phyloP scores from a whole-genome alignment of 257 asterid genomes.

The Paulownia fortunei region DNA sequence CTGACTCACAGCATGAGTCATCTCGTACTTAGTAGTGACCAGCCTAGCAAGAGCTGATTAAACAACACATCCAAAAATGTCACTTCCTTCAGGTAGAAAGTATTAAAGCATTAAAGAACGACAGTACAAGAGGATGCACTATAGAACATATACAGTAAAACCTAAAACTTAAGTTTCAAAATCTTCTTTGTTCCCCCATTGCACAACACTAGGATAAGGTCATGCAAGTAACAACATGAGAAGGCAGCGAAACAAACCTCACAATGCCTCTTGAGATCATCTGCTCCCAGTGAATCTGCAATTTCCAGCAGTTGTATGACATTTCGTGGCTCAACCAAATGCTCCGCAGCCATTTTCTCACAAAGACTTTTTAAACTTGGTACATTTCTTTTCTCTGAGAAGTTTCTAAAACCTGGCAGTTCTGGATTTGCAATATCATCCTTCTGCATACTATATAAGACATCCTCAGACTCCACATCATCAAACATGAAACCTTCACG shows the following conservation, averaged over 20 bases:
- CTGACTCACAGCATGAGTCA: not conserved
- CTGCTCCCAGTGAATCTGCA: constrained; percentile 88
- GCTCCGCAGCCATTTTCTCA: constrained; percentile 79
- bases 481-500: constrained; percentile 67
- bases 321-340: constrained; percentile 92
- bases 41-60: not conserved
- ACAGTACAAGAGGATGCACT: not conserved
- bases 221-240: constrained; percentile 23
- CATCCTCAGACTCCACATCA: constrained; percentile 63
- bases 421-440: constrained; percentile 38
- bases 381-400: constrained; percentile 32
- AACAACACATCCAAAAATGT: not conserved
- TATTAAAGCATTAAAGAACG: not conserved
- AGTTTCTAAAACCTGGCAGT: constrained; percentile 27
- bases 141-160: not conserved
- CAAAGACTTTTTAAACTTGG: constrained; percentile 92
- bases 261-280: constrained; percentile 76
- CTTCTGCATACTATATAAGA: constrained; percentile 37
- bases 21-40: not conserved
- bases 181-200: not conserved
- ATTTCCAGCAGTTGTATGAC: constrained; percentile 85
- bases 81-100: not conserved
- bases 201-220: not conserved
- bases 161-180: not conserved
- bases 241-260: constrained; percentile 52